Base-by-base conservation (phyloP, 352 stramenopile genomes). In the Phytopythium montanum region DNA sequence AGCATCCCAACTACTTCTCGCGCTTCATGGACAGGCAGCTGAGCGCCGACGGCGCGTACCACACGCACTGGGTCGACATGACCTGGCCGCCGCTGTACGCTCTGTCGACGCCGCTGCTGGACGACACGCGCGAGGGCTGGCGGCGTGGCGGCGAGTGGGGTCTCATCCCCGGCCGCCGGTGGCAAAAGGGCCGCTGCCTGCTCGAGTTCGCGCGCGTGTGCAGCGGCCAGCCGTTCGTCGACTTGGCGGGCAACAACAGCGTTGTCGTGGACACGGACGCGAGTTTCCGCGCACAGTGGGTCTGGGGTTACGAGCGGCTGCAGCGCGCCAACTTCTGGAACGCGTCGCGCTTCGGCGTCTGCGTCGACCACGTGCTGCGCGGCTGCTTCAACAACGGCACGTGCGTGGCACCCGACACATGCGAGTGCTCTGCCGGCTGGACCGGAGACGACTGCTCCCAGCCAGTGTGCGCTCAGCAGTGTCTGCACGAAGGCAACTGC, bases 321-420 rank as follows among this genome's bases (percentile, higher is more conserved):
- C 66, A 72, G 12, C 79, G 86, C 13, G 39, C 33, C 3, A 83
- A 88, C 33, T 87, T 78, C 45, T 92, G 80, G 80, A 88, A 90
- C 28, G 41, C 65, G 5, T 75, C 70, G 13, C 55, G 76, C 2
- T 76, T 70, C 51, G 75, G 70, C 5, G 66, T 75, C 8, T 99
- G 96, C 70, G 78, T 98, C 2, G 96, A 99, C 67, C 65, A 81
- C 19, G 96, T 99, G 14, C 45, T 97, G 12, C 80, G 85, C 52
- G 96, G 96, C 6, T 99, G 96, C 75, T 98, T 89, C 68, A 99
- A 98, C 71, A 98, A 98, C 61, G 92, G 94, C n/a, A 98, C 91
- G 9, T 98, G 94, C 64, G 73, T 94, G 2, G 90, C 85, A 5
- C 93, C 94, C 2, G 72, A 87, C 54, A 91, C 79, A 28, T 98